Conservation (phyloP, 2,329 filamentous ascomycete species). For the Chrysoporthe cubensis region DNA sequence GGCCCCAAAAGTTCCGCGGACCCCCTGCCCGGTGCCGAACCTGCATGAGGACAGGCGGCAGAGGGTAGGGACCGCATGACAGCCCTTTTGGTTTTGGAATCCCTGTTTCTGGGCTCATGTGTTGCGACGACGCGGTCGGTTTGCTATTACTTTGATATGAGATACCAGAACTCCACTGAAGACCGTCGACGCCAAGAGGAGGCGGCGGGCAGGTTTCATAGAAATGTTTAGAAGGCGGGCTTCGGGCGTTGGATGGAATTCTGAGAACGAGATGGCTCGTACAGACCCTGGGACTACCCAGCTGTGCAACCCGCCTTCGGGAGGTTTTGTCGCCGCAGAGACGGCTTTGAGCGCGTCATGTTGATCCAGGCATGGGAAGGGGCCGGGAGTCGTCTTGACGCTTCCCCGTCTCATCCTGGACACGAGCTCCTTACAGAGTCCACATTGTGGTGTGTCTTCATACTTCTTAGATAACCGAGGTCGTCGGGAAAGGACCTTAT, state of each 20-base stretch:
- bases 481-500: neutral
- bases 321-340: neutral
- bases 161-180: conserved; percentile 11
- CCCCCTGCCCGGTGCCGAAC: conserved; percentile 43
- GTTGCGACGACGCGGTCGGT: neutral
- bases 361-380: neutral
- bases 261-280: neutral
- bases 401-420: neutral
- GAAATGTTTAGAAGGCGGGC: conserved; percentile 7
- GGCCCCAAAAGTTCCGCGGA: conserved; percentile 42
- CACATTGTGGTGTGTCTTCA: conserved; percentile 1
- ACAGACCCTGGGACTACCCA: neutral
- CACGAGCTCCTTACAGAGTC: neutral
- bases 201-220: neutral
- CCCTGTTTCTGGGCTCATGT: neutral
- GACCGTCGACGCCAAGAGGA: neutral
- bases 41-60: conserved; percentile 45
- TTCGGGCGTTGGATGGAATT: conserved; percentile 3
- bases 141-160: neutral
- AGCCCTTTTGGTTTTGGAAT: neutral
- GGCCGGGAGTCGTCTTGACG: neutral
- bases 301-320: neutral
- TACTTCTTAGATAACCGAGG: neutral
- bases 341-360: neutral
- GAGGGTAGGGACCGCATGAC: conserved; percentile 41